phyloP scores from a whole-genome alignment of 1,139 yeast species.

The Geotrichum histeridarum region DNA sequence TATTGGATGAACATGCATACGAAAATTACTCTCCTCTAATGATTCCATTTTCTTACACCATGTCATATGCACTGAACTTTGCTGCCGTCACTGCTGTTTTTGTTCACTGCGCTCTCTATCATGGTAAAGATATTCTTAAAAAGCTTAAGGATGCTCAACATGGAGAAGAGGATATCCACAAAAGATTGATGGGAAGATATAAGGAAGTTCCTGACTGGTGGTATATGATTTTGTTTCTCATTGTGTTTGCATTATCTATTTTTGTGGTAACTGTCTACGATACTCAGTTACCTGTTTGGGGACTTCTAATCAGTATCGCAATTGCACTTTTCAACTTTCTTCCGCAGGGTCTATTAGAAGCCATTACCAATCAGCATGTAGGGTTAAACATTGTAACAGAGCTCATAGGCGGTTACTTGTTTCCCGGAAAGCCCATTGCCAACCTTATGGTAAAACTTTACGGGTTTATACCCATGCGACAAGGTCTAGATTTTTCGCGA shows the following conservation, averaged over 20 bases:
- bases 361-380: slow-evolving; percentile 45
- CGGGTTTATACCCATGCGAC: slow-evolving; percentile 48
- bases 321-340: slow-evolving; percentile 45
- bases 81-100: slow-evolving; percentile 51
- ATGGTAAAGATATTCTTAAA: slow-evolving; percentile 41
- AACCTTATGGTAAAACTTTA: slow-evolving; percentile 47
- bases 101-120: slow-evolving; percentile 45
- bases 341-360: slow-evolving; percentile 45
- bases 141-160: slow-evolving; percentile 16
- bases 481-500: slow-evolving; percentile 45
- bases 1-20: slow-evolving; percentile 36
- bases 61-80: slow-evolving; percentile 35
- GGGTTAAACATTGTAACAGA: slow-evolving; percentile 50
- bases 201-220: slow-evolving; percentile 46
- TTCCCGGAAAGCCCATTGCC: slow-evolving; percentile 50
- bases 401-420: slow-evolving; percentile 47
- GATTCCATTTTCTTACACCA: slow-evolving; percentile 47
- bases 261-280: slow-evolving; percentile 40
- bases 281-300: slow-evolving; percentile 46
- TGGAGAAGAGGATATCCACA: slow-evolving; percentile 35
- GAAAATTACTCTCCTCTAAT: slow-evolving; percentile 46
- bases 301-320: slow-evolving; percentile 44
- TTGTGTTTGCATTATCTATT: slow-evolving; percentile 45
- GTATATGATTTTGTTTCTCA: slow-evolving; percentile 18
- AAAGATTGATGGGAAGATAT: slow-evolving; percentile 47